Conservation (phyloP, 345 rosid species). For the Camelina neglecta region DNA sequence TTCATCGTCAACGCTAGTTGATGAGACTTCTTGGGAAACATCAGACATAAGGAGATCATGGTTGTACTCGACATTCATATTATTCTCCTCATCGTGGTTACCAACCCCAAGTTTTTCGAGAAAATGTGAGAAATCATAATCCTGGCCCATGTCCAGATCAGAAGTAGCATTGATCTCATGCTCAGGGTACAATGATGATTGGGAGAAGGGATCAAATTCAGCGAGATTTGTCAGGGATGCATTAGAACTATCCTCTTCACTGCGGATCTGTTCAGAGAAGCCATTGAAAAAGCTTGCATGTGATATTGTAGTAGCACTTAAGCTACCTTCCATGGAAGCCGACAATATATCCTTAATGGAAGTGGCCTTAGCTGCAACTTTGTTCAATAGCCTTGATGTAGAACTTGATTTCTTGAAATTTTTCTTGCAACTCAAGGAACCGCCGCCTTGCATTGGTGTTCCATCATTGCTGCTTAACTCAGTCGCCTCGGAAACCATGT, state of each 20-base stretch:
- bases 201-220: conserved; percentile 29
- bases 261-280: conserved; percentile 30
- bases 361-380: conserved; percentile 43
- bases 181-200: conserved; percentile 30
- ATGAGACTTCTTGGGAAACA: conserved; percentile 44
- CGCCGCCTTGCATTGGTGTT: background rate
- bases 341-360: conserved; percentile 37
- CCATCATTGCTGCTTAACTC: conserved; percentile 25
- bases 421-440: conserved; percentile 39
- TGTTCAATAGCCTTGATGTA: conserved; percentile 44
- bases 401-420: conserved; percentile 32
- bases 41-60: conserved; percentile 37
- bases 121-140: conserved; percentile 35
- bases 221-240: background rate
- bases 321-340: conserved; percentile 43
- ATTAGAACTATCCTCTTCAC: conserved; percentile 29
- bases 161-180: conserved; percentile 33
- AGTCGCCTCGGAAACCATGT: conserved; percentile 22
- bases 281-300: conserved; percentile 32
- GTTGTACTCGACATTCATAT: conserved; percentile 22
- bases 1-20: conserved; percentile 47
- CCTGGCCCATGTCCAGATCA: conserved; percentile 27
- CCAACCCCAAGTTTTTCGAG: conserved; percentile 29
- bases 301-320: conserved; percentile 28
- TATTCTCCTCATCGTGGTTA: conserved; percentile 27